Base-by-base conservation (phyloP, 2,329 filamentous ascomycete species). In the Penicillium brevicompactum region DNA sequence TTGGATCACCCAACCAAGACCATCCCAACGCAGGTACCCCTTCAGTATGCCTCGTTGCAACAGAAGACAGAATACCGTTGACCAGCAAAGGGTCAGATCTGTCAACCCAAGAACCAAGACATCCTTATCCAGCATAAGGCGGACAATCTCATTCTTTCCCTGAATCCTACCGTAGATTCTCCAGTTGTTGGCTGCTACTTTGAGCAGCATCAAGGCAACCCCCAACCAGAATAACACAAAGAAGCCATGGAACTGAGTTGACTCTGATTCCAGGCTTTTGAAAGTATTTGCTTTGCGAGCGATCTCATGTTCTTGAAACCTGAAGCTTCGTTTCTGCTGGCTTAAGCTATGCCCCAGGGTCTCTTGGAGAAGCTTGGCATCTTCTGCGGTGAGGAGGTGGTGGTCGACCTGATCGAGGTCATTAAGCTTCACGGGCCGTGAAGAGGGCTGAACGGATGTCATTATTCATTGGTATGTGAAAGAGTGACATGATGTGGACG, bases 221-320 rank as follows among this genome's bases (percentile, higher is more conserved):
- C 82, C 81, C 4, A 64, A 53, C 69, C 90, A 92, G 70, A 91
- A 91, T 0, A 93, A 77, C 0, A 87, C 89, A 66, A 90, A 92
- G 75, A 92, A 92, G 30, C 90, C 90, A 68, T 89, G 85, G 64
- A 92, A 92, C 0, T 87, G 86, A 41, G 86, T 90, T 46, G 87
- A 85, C 3, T 83, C 81, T 2, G 84, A 83, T 1, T 76, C 76
- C 5, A 82, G 79, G 66, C 91, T 92, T 60, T 89, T 85, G 69
- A 92, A 92, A 0, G 87, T 82, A 5, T 87, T 89, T 65, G 91
- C 89, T 57, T 87, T 86, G 22, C 84, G 80, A 0, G 87, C 91
- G 67, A 92, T 92, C 49, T 90, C 83, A 43, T 90, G 75, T 64
- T 88, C 80, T 52, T 80, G 71, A 43, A 82, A 74, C 13, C 72